Conservation (phyloP, 2,329 filamentous ascomycete species). For the Pseudomassariella vexata region DNA sequence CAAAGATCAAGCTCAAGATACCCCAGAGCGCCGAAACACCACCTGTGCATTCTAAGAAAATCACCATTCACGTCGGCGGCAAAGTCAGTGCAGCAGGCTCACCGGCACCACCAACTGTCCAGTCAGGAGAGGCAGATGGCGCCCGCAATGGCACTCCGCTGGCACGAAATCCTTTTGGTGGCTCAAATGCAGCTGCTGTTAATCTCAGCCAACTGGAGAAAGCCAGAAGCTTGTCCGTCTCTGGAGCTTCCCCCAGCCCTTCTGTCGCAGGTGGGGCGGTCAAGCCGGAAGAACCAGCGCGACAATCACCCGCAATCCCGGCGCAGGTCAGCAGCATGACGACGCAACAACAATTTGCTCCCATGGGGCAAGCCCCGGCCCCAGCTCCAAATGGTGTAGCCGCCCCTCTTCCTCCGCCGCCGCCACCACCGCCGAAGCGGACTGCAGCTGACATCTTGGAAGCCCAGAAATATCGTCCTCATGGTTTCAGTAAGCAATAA, state of each 20-base stretch:
- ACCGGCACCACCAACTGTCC: constrained; percentile 34
- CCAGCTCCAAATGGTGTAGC: constrained; percentile 13
- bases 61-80: constrained; percentile 66
- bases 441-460: constrained; percentile 26
- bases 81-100: constrained; percentile 50
- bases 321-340: constrained; percentile 20
- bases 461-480: constrained; percentile 23
- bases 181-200: constrained; percentile 17
- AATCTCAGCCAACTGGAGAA: constrained; percentile 29
- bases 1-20: constrained; percentile 78
- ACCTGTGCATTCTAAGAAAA: constrained; percentile 50
- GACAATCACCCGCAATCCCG: constrained; percentile 25
- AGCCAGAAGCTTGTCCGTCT: constrained; percentile 33
- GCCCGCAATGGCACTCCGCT: constrained; percentile 24
- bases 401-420: constrained; percentile 15
- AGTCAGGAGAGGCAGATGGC: constrained; percentile 26
- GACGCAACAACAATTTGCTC: constrained; percentile 20
- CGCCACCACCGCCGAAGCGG: constrained; percentile 16
- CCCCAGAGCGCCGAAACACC: constrained; percentile 39
- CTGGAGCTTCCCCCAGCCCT: constrained; percentile 40
- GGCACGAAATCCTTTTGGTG: constrained; percentile 21
- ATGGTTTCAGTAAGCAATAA: constrained; percentile 20
- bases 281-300: constrained; percentile 30
- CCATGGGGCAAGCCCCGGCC: constrained; percentile 12
- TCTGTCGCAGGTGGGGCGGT: constrained; percentile 23